These are phyloP conservation scores for Martiniozyma asiatica DNA, from an alignment of 1,139 yeast genomes.

Conservation along the genomic window DNA sequence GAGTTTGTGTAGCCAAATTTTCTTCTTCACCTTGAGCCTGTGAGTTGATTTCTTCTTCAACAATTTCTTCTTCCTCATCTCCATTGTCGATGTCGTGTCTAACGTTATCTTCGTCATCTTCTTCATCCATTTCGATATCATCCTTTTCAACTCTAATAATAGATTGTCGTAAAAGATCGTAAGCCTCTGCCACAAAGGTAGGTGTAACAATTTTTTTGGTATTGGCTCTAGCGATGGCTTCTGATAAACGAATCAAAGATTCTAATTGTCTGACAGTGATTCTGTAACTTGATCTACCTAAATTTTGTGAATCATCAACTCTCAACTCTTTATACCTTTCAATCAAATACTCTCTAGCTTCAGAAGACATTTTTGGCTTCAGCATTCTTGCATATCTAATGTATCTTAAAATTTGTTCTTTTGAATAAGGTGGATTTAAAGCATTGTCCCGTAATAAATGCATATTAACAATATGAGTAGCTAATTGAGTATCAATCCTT, in stretches of 20 bases:
- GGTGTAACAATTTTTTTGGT: slow-evolving; percentile 86
- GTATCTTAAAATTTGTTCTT: slow-evolving; percentile 80
- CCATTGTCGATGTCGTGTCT: slow-evolving; percentile 10
- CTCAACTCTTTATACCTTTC: slow-evolving; percentile 78
- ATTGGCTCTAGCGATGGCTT: slow-evolving; percentile 95
- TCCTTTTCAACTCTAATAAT: slow-evolving; percentile 92
- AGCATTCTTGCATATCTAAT: slow-evolving; percentile 89
- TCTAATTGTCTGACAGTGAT: slow-evolving; percentile 96
- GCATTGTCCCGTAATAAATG: slow-evolving; percentile 91
- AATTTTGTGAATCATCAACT: slow-evolving; percentile 85
- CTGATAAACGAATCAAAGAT: slow-evolving; percentile 84
- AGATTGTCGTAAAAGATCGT: slow-evolving; percentile 78
- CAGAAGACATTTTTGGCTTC: slow-evolving; percentile 78
- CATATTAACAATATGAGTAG: slow-evolving; percentile 83
- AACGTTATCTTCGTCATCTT: slow-evolving; percentile 28
- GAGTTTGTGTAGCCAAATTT: slow-evolving; percentile 8
- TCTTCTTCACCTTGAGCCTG: slow-evolving; percentile 7
- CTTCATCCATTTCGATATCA: slow-evolving; percentile 77
- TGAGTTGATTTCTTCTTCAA: slow-evolving; percentile 5
- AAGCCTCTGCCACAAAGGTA: slow-evolving; percentile 86
- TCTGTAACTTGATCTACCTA: slow-evolving; percentile 78
- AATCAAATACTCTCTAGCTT: slow-evolving; percentile 70
- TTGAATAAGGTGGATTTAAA: slow-evolving; percentile 77
- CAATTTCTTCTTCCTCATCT: slow-evolving; percentile 7
- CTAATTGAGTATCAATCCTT: slow-evolving; percentile 76